Evolutionary conservation across 257 asterid genomes (phyloP).

Genomic region (Mitragyna speciosa): DNA sequence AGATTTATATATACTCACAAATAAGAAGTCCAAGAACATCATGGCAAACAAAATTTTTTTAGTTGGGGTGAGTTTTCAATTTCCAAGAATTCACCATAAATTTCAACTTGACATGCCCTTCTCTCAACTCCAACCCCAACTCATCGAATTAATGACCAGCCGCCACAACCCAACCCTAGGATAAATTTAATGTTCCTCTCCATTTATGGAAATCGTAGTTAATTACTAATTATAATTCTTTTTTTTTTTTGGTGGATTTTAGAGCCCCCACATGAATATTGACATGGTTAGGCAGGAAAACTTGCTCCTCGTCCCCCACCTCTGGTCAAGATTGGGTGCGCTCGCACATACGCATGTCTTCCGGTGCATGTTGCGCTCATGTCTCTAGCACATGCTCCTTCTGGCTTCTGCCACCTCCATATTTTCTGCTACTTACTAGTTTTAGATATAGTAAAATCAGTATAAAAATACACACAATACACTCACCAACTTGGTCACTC

Average conservation of each 20-base stretch:
- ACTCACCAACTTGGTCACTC: neutral
- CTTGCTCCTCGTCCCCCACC: neutral
- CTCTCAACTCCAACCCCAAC: neutral
- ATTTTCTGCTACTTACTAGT: conserved; percentile 38
- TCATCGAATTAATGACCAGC: neutral
- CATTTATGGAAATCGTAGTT: neutral
- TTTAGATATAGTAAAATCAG: conserved; percentile 11
- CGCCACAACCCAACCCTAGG: neutral
- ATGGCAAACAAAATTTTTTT: neutral
- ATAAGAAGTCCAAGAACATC: neutral
- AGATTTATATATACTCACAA: too few relatives aligned
- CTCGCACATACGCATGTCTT: conserved; percentile 54
- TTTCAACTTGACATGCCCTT: neutral
- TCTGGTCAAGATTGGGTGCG: conserved; percentile 52
- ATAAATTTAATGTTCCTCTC: neutral
- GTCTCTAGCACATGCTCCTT: conserved; percentile 51
- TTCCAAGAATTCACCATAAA: neutral
- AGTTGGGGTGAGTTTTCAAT: neutral
- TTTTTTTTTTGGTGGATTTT: conserved; percentile 3
- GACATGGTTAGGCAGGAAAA: conserved; percentile 28
- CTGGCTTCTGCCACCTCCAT: conserved; percentile 40
- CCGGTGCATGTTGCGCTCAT: conserved; percentile 44
- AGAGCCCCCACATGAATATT: conserved; percentile 15
- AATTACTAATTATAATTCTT: neutral
- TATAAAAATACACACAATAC: neutral